Evolutionary conservation across 1,139 yeast species (phyloP).

Genomic region (Geotrichum cucujoidarum): DNA sequence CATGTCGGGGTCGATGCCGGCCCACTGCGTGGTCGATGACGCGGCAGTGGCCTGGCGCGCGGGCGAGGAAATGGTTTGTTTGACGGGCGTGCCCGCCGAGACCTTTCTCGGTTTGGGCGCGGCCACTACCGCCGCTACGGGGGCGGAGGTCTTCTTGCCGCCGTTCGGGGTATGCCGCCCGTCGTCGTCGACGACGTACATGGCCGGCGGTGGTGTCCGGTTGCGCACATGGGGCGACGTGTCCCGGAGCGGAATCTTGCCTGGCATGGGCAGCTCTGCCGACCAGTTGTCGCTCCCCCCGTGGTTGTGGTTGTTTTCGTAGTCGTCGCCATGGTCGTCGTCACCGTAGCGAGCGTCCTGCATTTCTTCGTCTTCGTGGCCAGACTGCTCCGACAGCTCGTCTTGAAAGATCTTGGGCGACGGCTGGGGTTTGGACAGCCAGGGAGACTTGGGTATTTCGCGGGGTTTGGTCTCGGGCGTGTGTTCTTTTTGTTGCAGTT

Average conservation of each 20-base stretch:
- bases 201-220: slow-evolving; percentile 10
- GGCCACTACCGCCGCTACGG: too few species aligned
- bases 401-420: slow-evolving; percentile 3
- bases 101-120: neutral
- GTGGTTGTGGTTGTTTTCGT: neutral
- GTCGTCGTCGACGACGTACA: neutral
- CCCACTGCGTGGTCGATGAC: slow-evolving; percentile 28
- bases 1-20: slow-evolving; percentile 30
- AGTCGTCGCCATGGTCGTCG: neutral
- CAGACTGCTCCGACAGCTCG: too few species aligned
- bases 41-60: neutral
- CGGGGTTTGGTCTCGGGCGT: neutral
- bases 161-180: too few species aligned
- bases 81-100: neutral
- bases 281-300: neutral
- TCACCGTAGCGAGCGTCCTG: too few species aligned
- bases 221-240: slow-evolving; percentile 9
- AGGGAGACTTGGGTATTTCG: neutral
- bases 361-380: too few species aligned
- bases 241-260: slow-evolving; percentile 6
- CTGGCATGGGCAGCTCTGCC: neutral
- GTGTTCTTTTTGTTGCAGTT: too few species aligned
- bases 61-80: neutral
- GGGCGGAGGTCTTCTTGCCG: too few species aligned
- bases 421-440: neutral